phyloP scores from a whole-genome alignment of 225 moss, liverwort and hornwort genomes.

The Sphagnum contortum region DNA sequence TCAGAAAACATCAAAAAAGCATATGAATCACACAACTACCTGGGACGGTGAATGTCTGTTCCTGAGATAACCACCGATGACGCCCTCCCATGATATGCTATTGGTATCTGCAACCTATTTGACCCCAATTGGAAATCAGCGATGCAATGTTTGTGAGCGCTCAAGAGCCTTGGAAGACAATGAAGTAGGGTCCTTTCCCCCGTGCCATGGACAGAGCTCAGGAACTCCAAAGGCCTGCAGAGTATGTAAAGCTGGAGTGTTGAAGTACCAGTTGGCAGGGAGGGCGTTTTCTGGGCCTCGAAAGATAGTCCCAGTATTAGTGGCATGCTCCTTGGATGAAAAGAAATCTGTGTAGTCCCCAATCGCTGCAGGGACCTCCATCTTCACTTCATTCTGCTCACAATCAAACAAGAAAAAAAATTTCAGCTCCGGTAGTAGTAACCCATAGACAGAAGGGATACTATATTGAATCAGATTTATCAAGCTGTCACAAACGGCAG shows the following conservation, averaged over 20 bases:
- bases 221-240: too few relatives aligned
- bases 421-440: neutral
- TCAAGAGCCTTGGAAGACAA: neutral
- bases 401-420: neutral
- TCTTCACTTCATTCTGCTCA: conserved; percentile 65
- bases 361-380: conserved; percentile 84
- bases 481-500: too few relatives aligned
- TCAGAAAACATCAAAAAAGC: neutral
- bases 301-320: conserved; percentile 69
- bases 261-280: conserved; percentile 63
- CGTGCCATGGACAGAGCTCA: too few relatives aligned
- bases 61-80: conserved; percentile 90
- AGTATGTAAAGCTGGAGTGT: neutral
- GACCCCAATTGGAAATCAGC: too few relatives aligned
- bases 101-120: conserved; percentile 83
- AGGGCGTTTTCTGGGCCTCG: conserved; percentile 74
- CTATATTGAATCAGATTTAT: too few relatives aligned
- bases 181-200: neutral
- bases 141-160: neutral
- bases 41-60: conserved; percentile 70
- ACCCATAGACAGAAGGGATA: neutral
- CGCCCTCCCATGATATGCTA: conserved; percentile 89
- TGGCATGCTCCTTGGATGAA: conserved; percentile 92
- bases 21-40: conserved; percentile 23
- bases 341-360: conserved; percentile 97